Evolutionary conservation across 2,329 filamentous ascomycete genomes (phyloP).

Genomic region (Botrytis hyacinthi): DNA sequence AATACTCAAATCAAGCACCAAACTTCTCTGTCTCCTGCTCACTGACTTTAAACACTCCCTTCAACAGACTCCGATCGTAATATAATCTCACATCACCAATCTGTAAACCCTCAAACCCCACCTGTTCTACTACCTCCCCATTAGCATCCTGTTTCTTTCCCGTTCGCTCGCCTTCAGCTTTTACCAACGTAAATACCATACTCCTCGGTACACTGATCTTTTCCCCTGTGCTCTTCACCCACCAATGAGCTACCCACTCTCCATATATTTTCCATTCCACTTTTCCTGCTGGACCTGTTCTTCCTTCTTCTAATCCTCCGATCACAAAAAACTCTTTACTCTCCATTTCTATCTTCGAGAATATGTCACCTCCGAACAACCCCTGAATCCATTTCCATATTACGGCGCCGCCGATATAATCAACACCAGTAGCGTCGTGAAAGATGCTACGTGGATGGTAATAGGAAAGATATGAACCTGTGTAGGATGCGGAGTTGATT

Average conservation of each 20-base stretch:
- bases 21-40: constrained; percentile 21
- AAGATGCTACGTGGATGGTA: constrained; percentile 9
- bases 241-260: constrained; percentile 22
- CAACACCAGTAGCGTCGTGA: constrained; percentile 16
- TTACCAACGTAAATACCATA: constrained; percentile 21
- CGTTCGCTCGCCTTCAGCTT: constrained; percentile 17
- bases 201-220: constrained; percentile 20
- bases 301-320: background rate
- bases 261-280: constrained; percentile 19
- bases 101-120: constrained; percentile 24
- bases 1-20: constrained; percentile 1
- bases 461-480: constrained; percentile 8
- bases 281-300: background rate
- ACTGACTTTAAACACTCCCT: constrained; percentile 12
- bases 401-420: background rate
- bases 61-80: constrained; percentile 24
- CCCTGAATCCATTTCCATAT: constrained; percentile 19
- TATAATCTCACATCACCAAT: constrained; percentile 23
- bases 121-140: background rate
- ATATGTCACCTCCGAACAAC: background rate
- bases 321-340: constrained; percentile 5
- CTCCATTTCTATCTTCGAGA: constrained; percentile 16
- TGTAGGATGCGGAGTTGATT: constrained; percentile 4
- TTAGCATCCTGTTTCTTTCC: background rate
- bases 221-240: constrained; percentile 13